Base-by-base conservation (phyloP, 495 filamentous ascomycete species). In the Chaetomium fimeti region DNA sequence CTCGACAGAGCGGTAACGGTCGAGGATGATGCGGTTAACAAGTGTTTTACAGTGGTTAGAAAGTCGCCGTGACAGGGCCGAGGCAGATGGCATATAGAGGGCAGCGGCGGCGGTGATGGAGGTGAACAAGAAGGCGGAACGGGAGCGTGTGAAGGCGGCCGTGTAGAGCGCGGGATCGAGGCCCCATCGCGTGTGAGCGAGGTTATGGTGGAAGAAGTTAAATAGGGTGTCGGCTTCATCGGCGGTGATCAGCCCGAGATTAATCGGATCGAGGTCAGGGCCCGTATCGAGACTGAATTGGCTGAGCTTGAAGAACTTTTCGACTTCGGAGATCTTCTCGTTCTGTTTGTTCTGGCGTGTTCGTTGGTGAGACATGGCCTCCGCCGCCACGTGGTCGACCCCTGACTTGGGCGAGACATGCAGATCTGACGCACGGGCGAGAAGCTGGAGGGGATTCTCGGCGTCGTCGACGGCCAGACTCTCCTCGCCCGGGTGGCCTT, bases 171-270 rank as follows among this genome's bases (percentile, higher is more conserved):
- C 63, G 16, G 87, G 87, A 66, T 90, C 88, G 20, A 89, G 82
- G 5, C 88, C 88, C 88, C 88, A 91, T 69, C 88, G 78, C 0
- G 88, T 91, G 72, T 91, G 88, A 16, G 88, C 83, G 42, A 91
- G 84, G 52, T 88, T 86, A 42, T 86, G 81, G 62, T 88, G 86
- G 69, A 90, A 91, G 68, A 84, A 89, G 36, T 76, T 72, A 62
- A 91, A 88, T 18, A 91, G 77, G 0, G 81, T 76, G 58, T 86
- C 83, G 0, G 87, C 82, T 68, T 91, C 88, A 22, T 84, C 77
- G 25, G 79, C 67, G 0, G 84, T 88, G 20, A 89, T 79, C 22
- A 91, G 77, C 0, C 88, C 88, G 43, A 89, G 63, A 40, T 88
- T 82, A 42, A 91, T 81, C 6, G 88, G 88, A 67, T 91, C 88